Evolutionary conservation across 108 stramenopile species (phyloP).

Genomic region (Pseudonitzschia pungens): DNA sequence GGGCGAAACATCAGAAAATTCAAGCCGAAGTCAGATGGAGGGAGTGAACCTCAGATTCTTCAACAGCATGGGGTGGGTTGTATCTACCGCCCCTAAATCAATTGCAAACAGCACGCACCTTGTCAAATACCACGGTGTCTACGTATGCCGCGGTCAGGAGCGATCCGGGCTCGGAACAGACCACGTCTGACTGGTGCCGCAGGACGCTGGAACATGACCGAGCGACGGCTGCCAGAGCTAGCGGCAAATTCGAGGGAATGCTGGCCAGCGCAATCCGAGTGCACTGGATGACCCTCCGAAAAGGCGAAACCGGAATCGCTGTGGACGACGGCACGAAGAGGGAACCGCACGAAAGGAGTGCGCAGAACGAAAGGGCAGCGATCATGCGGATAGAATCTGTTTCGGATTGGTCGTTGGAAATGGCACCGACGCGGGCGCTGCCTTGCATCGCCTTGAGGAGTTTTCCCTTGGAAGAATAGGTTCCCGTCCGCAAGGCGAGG

Average conservation of each 20-base stretch:
- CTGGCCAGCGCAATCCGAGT: constrained; percentile 55
- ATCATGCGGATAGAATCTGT: constrained; percentile 55
- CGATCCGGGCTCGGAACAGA: constrained; percentile 65
- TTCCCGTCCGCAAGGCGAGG: constrained; percentile 78
- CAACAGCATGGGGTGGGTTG: too few relatives aligned
- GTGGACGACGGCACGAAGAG: constrained; percentile 24
- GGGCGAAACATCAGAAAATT: too few relatives aligned
- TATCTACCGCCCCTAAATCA: too few relatives aligned
- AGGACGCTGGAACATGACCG: constrained; percentile 45
- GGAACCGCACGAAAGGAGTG: constrained; percentile 42
- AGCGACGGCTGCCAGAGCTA: constrained; percentile 41
- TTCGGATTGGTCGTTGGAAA: constrained; percentile 49
- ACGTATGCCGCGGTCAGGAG: constrained; percentile 50
- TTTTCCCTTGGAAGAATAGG: constrained; percentile 84
- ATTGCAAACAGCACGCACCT: constrained; percentile 27
- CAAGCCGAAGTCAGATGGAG: not conserved
- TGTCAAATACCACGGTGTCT: constrained; percentile 81
- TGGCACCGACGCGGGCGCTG: constrained; percentile 36
- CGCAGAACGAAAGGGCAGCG: constrained; percentile 38
- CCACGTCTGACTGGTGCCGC: constrained; percentile 51
- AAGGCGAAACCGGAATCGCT: constrained; percentile 38
- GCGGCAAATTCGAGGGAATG: constrained; percentile 64
- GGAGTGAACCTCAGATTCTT: not conserved
- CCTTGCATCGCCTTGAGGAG: constrained; percentile 61
- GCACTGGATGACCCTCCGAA: constrained; percentile 57